phyloP scores from a whole-genome alignment of 1,139 yeast species.

The Blastobotrys elegans region DNA sequence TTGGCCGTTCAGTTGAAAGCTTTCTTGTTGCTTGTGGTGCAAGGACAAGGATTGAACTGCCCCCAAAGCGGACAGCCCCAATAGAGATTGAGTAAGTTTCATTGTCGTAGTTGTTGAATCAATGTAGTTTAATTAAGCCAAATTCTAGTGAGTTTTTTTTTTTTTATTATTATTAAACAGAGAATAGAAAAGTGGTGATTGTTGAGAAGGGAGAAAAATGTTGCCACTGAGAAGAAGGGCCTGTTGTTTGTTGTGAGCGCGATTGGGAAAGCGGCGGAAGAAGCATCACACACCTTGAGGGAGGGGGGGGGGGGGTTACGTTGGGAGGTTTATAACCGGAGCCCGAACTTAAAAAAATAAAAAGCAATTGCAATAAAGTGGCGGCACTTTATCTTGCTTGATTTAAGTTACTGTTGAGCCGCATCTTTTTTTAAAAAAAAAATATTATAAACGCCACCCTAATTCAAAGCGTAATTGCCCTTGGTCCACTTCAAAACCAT shows the following conservation, averaged over 20 bases:
- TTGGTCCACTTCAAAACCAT: conserved; percentile 72
- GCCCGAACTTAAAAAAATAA: too few relatives aligned
- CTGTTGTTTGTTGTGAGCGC: too few relatives aligned
- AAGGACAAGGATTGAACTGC: not conserved
- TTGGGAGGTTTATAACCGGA: too few relatives aligned
- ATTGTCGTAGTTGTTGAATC: too few relatives aligned
- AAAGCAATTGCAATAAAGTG: too few relatives aligned
- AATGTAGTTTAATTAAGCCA: too few relatives aligned
- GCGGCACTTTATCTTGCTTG: not conserved
- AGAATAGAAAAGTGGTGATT: not conserved
- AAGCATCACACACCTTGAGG: too few relatives aligned
- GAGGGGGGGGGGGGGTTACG: too few relatives aligned
- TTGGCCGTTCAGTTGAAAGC: conserved; percentile 5
- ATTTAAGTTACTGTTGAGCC: not conserved
- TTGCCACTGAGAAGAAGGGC: not conserved
- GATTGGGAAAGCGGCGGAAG: too few relatives aligned
- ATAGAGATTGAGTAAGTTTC: conserved; percentile 1
- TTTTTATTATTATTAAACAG: too few relatives aligned
- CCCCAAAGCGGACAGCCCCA: not conserved
- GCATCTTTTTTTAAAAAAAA: too few relatives aligned
- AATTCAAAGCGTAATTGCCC: conserved; percentile 19
- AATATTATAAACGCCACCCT: not conserved
- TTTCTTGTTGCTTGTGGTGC: conserved; percentile 2
- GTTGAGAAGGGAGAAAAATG: not conserved
- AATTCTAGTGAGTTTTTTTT: too few relatives aligned